Evolutionary conservation across 2,329 filamentous ascomycete species (phyloP), one percentile per base, ranked within the genome.

Genomic region (Didymellaceae sp.): DNA sequence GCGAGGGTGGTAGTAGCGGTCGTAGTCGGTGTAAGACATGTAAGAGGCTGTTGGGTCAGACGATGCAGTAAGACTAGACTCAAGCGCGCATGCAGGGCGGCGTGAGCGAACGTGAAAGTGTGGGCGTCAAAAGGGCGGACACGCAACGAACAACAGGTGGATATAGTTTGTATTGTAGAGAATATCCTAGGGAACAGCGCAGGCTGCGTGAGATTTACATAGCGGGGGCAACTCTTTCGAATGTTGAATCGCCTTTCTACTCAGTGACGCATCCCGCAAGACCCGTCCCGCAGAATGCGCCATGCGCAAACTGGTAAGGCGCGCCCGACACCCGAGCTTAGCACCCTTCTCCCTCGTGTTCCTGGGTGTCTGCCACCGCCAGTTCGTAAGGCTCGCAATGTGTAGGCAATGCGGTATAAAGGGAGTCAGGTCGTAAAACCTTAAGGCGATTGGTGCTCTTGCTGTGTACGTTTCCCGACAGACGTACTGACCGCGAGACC

Each of bases 11-110:
- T 52, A 33, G 52, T 63, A 61, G 59, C 57, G 52, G 58, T 66
- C 57, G 61, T 67, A 51, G 66, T 66, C 45, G 45, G 53, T 45
- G 55, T 57, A 59, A 61, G 62, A 61, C 62, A 65, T 65, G 54
- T 54, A 46, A 34, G 39, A 43, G 50, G 24, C 24, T 42, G 33
- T 17, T 21, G 26, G 50, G 50, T 53, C 44, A 53, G 50, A 35
- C 35, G 41, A 37, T 43, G 34, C 13, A 17, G 38, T 49, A 26
- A 44, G 46, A 35, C 34, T 16, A 26, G 7, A 39, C 21, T 26
- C 26, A 44, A 17, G 45, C 41, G 50, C 16, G 40, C 45, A 45
- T 48, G 39, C 18, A 51, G 39, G 50, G 39, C 39, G 40, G 26
- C 14, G 32, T 11, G 21, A 7, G 34, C 14, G 44, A 40, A 10